Percentiles rank a stretch among this genome's conserved stretches.
Conservation (phyloP, 768 basidiomycete species). For the Trametes cinnabarina region DNA sequence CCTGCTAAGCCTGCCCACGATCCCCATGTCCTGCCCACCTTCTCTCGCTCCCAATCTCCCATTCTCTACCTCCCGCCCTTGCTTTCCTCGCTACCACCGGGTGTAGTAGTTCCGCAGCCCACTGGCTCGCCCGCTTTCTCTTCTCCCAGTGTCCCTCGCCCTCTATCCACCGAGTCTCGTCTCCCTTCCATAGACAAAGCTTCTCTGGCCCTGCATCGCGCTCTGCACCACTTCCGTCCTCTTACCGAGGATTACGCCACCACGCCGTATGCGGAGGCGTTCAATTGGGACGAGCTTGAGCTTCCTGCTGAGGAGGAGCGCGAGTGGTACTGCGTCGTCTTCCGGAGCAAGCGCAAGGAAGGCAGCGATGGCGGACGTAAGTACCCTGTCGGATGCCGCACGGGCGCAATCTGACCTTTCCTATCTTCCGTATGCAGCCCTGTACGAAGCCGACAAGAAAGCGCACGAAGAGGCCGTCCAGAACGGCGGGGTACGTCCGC, state of each 20-base stretch:
- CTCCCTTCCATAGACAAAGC: slow-evolving; percentile 84
- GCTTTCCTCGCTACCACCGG: slow-evolving; percentile 68
- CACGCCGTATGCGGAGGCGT: slow-evolving; percentile 67
- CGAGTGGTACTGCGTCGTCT: slow-evolving; percentile 93
- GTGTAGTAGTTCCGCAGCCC: slow-evolving; percentile 28
- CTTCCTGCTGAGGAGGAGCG: slow-evolving; percentile 71
- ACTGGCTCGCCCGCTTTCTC: slow-evolving; percentile 18
- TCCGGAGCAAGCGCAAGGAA: slow-evolving; percentile 71
- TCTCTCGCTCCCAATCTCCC: slow-evolving; percentile 44
- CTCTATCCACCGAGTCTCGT: slow-evolving; percentile 65
- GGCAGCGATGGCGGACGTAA: slow-evolving; percentile 69
- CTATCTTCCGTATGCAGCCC: slow-evolving; percentile 40
- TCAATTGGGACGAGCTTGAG: slow-evolving; percentile 80
- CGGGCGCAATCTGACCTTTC: not conserved
- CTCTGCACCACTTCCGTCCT: slow-evolving; percentile 75
- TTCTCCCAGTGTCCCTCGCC: slow-evolving; percentile 29
- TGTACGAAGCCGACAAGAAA: slow-evolving; percentile 82
- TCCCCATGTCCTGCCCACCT: slow-evolving; percentile 57
- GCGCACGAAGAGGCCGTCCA: slow-evolving; percentile 93
- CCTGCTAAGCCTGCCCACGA: slow-evolving; percentile 32
- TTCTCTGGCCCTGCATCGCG: slow-evolving; percentile 82
- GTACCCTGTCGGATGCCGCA: slow-evolving; percentile 19
- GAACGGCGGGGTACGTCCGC: slow-evolving; percentile 70
- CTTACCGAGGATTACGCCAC: slow-evolving; percentile 57
- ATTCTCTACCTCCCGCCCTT: slow-evolving; percentile 84